Conservation (phyloP, 345 rosid genomes). For the rapeseed (Brassica napus) region Da-Ae NC_063450.1:27842501-27843000, state of each 20-base stretch:
- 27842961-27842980: too few species aligned
- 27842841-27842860: too few species aligned
- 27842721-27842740: conserved; percentile 3
- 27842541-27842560: conserved; percentile 61
- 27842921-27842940: too few species aligned
- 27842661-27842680: conserved; percentile 28
- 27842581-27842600: conserved; percentile 63
- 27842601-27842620: conserved; percentile 50
- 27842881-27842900: too few species aligned
- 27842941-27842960: too few species aligned
- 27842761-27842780: neutral
- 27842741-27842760: conserved; percentile 25
- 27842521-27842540: conserved; percentile 55
- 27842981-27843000: too few species aligned
- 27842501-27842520: conserved; percentile 76
- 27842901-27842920: too few species aligned
- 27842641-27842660: conserved; percentile 13
- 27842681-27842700: conserved; percentile 35
- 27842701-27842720: conserved; percentile 30
- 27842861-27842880: too few species aligned
- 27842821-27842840: too few species aligned
- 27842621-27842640: conserved; percentile 25
- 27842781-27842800: neutral
- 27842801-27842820: neutral
- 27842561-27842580: conserved; percentile 55